Conservation (phyloP, 805 yeast species). For the Komagataella ulmi region DNA sequence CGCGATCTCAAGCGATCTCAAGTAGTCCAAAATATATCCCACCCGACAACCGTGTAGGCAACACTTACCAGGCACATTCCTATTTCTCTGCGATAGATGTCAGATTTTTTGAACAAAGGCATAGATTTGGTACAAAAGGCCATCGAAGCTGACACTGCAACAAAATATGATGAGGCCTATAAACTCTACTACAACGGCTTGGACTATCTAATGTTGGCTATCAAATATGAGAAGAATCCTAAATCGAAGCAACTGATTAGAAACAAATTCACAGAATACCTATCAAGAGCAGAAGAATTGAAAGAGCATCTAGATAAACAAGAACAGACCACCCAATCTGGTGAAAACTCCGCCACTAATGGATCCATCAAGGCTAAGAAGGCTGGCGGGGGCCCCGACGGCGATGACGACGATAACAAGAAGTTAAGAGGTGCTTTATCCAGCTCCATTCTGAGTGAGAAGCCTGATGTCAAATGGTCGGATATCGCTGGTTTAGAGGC, state of each 20-base stretch:
- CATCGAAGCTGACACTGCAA: conserved; percentile 84
- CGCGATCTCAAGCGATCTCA: background rate
- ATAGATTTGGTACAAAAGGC: conserved; percentile 90
- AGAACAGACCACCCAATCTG: conserved; percentile 28
- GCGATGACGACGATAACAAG: conserved; percentile 63
- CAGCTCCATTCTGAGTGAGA: conserved; percentile 83
- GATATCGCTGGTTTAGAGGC: conserved; percentile 93
- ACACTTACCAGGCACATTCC: background rate
- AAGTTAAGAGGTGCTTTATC: conserved; percentile 84
- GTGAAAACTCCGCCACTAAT: conserved; percentile 37
- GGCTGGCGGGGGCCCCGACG: conserved; percentile 22
- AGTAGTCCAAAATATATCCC: background rate
- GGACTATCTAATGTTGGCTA: conserved; percentile 90
- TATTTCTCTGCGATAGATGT: background rate
- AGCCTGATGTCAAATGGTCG: conserved; percentile 86
- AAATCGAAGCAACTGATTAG: conserved; percentile 81
- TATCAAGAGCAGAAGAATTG: conserved; percentile 86
- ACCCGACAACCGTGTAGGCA: background rate
- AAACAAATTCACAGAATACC: conserved; percentile 80
- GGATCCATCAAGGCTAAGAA: conserved; percentile 48
- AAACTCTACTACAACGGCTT: conserved; percentile 84
- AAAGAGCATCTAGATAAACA: conserved; percentile 75
- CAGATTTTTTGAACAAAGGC: conserved; percentile 81
- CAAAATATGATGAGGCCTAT: conserved; percentile 88
- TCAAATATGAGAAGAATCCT: conserved; percentile 87